These are phyloP conservation scores for Talaromyces sp. DNA, from an alignment of 2,329 filamentous ascomycete species.

Conservation along the genomic window DNA sequence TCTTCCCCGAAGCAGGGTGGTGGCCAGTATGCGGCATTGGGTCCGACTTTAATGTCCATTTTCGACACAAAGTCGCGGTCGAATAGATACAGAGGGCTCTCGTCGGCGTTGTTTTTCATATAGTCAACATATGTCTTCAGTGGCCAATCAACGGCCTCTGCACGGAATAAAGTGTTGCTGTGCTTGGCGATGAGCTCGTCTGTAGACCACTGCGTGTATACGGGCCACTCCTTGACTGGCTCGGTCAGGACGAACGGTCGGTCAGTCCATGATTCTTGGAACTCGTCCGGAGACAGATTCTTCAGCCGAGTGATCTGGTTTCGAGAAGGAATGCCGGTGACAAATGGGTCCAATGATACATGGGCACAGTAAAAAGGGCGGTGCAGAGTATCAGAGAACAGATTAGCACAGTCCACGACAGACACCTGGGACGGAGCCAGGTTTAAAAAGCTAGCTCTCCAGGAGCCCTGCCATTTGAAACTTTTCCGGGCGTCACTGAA, in stretches of 20 bases:
- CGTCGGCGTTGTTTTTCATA: constrained; percentile 72
- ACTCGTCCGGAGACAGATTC: constrained; percentile 66
- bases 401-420: constrained; percentile 63
- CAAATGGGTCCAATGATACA: constrained; percentile 61
- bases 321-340: constrained; percentile 60
- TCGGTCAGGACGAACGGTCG: constrained; percentile 80
- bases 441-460: constrained; percentile 71
- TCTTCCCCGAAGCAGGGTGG: constrained; percentile 83
- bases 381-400: constrained; percentile 88
- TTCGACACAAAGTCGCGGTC: constrained; percentile 82
- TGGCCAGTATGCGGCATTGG: constrained; percentile 62
- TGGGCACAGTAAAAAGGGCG: constrained; percentile 86
- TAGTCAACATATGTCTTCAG: constrained; percentile 76
- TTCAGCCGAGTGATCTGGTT: constrained; percentile 69
- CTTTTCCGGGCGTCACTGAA: constrained; percentile 18
- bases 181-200: constrained; percentile 61
- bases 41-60: constrained; percentile 64
- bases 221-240: constrained; percentile 76
- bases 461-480: constrained; percentile 72
- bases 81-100: constrained; percentile 89
- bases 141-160: constrained; percentile 90
- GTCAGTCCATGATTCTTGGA: constrained; percentile 68
- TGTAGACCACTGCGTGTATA: constrained; percentile 67
- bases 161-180: constrained; percentile 65
- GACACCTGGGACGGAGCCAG: constrained; percentile 50